Conservation (phyloP, 768 basidiomycete species). For the Leccinum subtestaceum region DNA sequence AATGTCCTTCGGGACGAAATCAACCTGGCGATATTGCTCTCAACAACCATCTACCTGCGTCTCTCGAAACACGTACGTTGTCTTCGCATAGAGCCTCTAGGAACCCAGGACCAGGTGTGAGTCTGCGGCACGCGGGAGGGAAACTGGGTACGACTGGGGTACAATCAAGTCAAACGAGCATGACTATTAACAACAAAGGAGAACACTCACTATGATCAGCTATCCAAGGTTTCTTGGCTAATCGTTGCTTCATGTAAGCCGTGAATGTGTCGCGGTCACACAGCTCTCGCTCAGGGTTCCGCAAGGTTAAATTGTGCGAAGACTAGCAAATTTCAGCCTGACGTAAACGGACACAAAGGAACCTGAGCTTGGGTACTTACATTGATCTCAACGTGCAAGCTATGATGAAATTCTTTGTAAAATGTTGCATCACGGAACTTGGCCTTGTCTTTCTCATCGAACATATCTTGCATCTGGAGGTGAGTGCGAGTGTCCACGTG, state of each 20-base stretch:
- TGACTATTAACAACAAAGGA: background rate
- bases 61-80: background rate
- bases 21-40: conserved; percentile 22
- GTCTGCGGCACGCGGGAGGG: conserved; percentile 55
- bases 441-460: conserved; percentile 50
- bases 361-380: background rate
- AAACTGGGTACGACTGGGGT: conserved; percentile 52
- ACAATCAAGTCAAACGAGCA: background rate
- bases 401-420: conserved; percentile 47
- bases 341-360: background rate
- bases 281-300: conserved; percentile 36
- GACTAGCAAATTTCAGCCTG: conserved; percentile 4
- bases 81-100: conserved; percentile 43
- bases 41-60: background rate
- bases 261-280: conserved; percentile 34
- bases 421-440: conserved; percentile 46
- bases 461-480: conserved; percentile 20
- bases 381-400: conserved; percentile 49
- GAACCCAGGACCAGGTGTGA: conserved; percentile 68
- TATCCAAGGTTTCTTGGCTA: conserved; percentile 59
- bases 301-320: conserved; percentile 41
- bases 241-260: conserved; percentile 45
- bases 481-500: background rate
- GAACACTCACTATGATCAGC: conserved; percentile 39
- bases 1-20: conserved; percentile 38